phyloP scores from a whole-genome alignment of 805 yeast species.

The Candida tibetensis region DNA sequence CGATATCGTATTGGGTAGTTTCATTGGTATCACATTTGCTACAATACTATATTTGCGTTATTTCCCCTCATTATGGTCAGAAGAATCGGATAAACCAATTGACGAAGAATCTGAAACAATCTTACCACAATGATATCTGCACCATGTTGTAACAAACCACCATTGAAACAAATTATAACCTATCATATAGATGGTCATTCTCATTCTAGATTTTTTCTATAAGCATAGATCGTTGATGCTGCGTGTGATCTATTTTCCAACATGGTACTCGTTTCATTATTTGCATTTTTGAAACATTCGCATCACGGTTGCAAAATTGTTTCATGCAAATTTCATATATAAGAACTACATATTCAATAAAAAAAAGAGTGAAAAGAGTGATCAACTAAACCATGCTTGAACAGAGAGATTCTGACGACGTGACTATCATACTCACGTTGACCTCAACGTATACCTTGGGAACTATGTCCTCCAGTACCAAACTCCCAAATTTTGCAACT shows the following conservation, averaged over 20 bases:
- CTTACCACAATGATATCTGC: no score
- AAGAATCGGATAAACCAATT: constrained; percentile 7
- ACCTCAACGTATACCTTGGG: constrained; percentile 11
- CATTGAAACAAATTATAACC: no score
- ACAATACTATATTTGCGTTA: constrained; percentile 9
- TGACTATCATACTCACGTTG: constrained; percentile 10
- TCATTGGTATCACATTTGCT: constrained; percentile 24
- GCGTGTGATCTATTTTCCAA: no score
- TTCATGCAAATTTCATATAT: constrained; percentile 1
- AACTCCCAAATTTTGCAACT: not conserved
- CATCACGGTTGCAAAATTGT: constrained; percentile 3
- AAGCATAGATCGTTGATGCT: no score
- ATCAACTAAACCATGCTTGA: not conserved
- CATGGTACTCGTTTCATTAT: no score
- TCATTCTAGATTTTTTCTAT: no score
- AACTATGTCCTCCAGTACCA: constrained; percentile 1
- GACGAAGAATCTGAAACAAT: constrained; percentile 4
- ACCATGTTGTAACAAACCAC: no score
- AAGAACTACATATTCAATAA: no score
- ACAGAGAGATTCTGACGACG: constrained; percentile 1
- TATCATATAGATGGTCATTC: no score
- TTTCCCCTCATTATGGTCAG: constrained; percentile 9
- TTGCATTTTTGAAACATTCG: no score
- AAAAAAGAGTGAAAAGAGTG: no score
- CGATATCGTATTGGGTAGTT: constrained; percentile 29